Base-by-base conservation (phyloP, 768 basidiomycete genomes). In the Rhodotorula paludigena region DNA sequence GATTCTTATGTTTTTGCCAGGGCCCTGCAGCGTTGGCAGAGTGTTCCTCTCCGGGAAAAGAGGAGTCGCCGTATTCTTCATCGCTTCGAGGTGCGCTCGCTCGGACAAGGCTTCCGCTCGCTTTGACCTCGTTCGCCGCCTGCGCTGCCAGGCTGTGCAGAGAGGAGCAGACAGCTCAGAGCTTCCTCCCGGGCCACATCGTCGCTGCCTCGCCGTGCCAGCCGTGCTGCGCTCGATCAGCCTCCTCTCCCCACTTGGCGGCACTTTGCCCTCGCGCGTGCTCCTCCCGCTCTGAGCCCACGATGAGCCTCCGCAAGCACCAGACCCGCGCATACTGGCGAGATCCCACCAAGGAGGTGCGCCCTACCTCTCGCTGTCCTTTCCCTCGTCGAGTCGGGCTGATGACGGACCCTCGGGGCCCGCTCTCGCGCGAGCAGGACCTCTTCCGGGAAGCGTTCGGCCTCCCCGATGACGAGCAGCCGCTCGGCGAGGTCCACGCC, bases 401-500 rank as follows among this genome's bases (percentile, higher is more conserved):
- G 32, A 30, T 21, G 7, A 38, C 33, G 4, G 32, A 3, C 23
- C 7, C 16, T 32, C 33, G 36, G 38, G n/a, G 23, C 10, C 44
- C 45, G 38, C 4, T 45, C 35, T 21, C 23, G 5, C 32, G 7
- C 23, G 28, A 32, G 8, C 57, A 73, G 69, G 55, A 64, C 32
- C 54, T 51, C 15, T 76, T 76, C 38, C 59, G 71, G 7, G 55
- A 68, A 20, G 72, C 72, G 30, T 76, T 76, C 57, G 61, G 60
- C 28, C 58, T 76, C 10, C 76, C 76, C 2, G 71, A 73, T 8
- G 69, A 63, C 1, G 73, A 76, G 61, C 28, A 58, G n/a, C 64
- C 72, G 0, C 49, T 74, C 15, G 59, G 60, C 21, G 76, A 75
- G n/a, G 64, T 76, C 1, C 70, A 74, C 52, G 74, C 73, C 14